Percentiles rank a stretch among this genome's conserved stretches.
Conservation (phyloP, 345 rosid species). For the Camelina sativa region DNA sequence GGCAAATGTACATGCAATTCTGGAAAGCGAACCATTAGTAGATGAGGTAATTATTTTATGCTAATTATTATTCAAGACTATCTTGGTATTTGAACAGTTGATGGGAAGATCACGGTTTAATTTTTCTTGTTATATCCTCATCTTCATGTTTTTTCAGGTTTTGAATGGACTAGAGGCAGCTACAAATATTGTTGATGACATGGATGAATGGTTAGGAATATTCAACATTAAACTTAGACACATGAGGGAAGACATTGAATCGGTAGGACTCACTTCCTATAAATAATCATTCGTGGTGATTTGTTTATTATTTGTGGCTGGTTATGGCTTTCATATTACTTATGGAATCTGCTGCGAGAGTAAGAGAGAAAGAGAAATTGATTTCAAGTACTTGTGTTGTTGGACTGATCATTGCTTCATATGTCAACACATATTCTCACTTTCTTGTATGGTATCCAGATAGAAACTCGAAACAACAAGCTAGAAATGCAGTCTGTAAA, state of each 20-base stretch:
- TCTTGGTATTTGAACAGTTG: conserved; percentile 8
- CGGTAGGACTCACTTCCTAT: conserved; percentile 56
- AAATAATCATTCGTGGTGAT: conserved; percentile 14
- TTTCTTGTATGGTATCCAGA: conserved; percentile 58
- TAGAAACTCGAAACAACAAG: conserved; percentile 96
- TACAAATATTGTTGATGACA: conserved; percentile 88
- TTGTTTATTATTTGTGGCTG: conserved; percentile 3
- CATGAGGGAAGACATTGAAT: conserved; percentile 98
- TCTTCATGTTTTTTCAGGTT: conserved; percentile 58
- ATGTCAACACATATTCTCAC: conserved; percentile 19
- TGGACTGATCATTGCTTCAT: conserved; percentile 32
- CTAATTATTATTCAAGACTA: background rate
- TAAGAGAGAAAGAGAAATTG: background rate
- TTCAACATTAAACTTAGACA: conserved; percentile 97
- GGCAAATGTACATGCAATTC: conserved; percentile 97
- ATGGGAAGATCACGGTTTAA: conserved; percentile 7
- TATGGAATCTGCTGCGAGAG: conserved; percentile 4
- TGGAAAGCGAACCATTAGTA: conserved; percentile 95
- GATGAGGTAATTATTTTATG: conserved; percentile 66
- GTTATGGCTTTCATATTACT: conserved; percentile 2
- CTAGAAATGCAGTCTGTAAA: conserved; percentile 97
- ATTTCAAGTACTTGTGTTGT: conserved; percentile 11
- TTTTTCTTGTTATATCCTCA: conserved; percentile 16
- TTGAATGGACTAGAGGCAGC: conserved; percentile 96
- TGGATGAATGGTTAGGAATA: conserved; percentile 98